phyloP scores from a whole-genome alignment of 345 rosid genomes.

The Hibiscus tridactylites region DNA sequence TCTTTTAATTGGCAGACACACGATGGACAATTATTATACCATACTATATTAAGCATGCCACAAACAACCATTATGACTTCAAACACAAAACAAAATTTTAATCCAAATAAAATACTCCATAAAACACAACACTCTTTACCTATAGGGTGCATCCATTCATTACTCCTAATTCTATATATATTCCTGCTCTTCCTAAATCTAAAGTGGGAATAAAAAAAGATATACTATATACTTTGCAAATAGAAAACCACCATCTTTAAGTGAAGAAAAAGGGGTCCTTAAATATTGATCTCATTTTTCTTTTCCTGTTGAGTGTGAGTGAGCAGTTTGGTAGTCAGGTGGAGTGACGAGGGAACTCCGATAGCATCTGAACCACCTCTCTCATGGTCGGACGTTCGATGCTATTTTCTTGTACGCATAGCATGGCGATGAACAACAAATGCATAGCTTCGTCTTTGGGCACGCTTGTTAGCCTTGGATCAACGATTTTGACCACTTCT shows the following conservation, averaged over 20 bases:
- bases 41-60: background rate
- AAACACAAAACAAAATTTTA: too few relatives aligned
- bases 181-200: slow-evolving; percentile 3
- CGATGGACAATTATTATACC: background rate
- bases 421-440: slow-evolving; percentile 46
- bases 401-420: slow-evolving; percentile 58
- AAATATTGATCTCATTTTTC: slow-evolving; percentile 12
- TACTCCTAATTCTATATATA: slow-evolving; percentile 18
- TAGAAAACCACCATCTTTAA: background rate
- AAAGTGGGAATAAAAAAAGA: background rate
- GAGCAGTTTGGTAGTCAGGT: slow-evolving; percentile 9
- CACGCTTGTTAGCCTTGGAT: slow-evolving; percentile 33
- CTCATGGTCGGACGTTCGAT: slow-evolving; percentile 63
- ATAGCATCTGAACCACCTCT: slow-evolving; percentile 65
- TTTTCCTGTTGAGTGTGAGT: slow-evolving; percentile 8
- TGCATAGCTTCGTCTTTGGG: slow-evolving; percentile 51
- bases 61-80: background rate
- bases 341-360: slow-evolving; percentile 31
- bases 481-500: slow-evolving; percentile 31
- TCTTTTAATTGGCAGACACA: background rate
- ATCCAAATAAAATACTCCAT: too few relatives aligned
- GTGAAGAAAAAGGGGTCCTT: background rate
- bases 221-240: slow-evolving; percentile 16
- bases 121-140: too few relatives aligned
- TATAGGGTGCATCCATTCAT: background rate